Conservation (phyloP, 768 basidiomycete genomes). For the Galerina marginata region DNA sequence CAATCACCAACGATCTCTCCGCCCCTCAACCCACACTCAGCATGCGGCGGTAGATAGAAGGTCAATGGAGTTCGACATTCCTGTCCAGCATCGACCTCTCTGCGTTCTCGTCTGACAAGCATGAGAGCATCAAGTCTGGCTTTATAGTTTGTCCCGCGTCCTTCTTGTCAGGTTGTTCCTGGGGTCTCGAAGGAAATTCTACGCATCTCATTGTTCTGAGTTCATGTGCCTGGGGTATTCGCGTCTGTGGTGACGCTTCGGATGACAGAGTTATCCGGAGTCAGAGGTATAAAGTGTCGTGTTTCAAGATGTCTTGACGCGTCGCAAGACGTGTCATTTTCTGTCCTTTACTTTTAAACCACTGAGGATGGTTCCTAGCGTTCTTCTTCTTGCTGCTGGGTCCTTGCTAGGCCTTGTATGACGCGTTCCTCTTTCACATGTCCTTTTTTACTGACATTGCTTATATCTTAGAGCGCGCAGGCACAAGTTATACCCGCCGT, state of each 20-base stretch:
- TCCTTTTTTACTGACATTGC: background rate
- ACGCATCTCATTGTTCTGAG: constrained; percentile 7
- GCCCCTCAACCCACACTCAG: constrained; percentile 18
- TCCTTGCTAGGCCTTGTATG: constrained; percentile 16
- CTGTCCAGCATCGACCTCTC: constrained; percentile 7
- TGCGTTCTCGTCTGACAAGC: constrained; percentile 17
- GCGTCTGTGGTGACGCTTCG: constrained; percentile 1
- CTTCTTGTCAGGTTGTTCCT: constrained; percentile 19
- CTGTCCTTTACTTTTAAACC: background rate
- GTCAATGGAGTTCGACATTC: constrained; percentile 8
- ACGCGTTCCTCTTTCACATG: background rate
- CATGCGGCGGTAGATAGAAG: constrained; percentile 9
- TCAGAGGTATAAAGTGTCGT: constrained; percentile 18
- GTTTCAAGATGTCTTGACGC: constrained; percentile 4
- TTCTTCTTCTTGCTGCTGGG: constrained; percentile 7
- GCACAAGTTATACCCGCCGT: constrained; percentile 32
- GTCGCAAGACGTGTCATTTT: constrained; percentile 21
- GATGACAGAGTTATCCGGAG: background rate
- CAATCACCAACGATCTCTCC: constrained; percentile 6
- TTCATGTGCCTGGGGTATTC: constrained; percentile 23
- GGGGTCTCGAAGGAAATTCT: constrained; percentile 20
- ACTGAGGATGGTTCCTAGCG: constrained; percentile 4
- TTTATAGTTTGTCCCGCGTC: constrained; percentile 5
- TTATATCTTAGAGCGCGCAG: constrained; percentile 11
- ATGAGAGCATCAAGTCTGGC: constrained; percentile 13